Percentiles rank a stretch among this genome's conserved stretches.
phyloP scores from a whole-genome alignment of 2,329 filamentous ascomycete genomes.

The Fusarium secorum region DNA sequence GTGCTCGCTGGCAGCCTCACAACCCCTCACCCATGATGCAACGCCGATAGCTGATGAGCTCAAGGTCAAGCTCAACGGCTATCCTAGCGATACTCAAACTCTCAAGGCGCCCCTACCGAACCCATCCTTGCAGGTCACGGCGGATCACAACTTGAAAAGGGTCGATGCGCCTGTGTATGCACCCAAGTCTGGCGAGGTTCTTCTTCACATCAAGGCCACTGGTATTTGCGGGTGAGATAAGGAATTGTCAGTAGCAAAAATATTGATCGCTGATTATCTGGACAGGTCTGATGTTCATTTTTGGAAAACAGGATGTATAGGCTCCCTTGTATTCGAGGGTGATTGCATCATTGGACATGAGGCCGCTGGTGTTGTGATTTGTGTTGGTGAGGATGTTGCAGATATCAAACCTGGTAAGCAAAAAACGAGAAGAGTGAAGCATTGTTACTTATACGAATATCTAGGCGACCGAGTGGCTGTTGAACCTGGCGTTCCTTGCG shows the following conservation, averaged over 20 bases:
- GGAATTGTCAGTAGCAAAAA: neutral
- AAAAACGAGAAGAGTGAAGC: neutral
- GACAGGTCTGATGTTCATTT: constrained; percentile 71
- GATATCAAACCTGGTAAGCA: constrained; percentile 55
- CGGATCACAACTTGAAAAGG: constrained; percentile 65
- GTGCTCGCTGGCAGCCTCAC: constrained; percentile 34
- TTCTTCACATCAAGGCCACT: constrained; percentile 68
- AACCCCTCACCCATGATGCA: constrained; percentile 17
- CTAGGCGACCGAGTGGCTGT: constrained; percentile 70
- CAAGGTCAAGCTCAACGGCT: constrained; percentile 28
- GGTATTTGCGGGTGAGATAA: constrained; percentile 67
- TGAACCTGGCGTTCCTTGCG: constrained; percentile 72
- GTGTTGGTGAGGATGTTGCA: constrained; percentile 63
- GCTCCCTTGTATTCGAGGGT: constrained; percentile 66
- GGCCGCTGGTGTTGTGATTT: constrained; percentile 66
- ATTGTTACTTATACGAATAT: neutral
- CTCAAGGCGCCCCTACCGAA: constrained; percentile 45
- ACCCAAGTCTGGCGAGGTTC: constrained; percentile 62
- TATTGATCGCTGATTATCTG: neutral
- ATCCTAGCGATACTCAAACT: constrained; percentile 5
- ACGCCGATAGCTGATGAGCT: constrained; percentile 14
- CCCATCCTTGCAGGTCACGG: constrained; percentile 56
- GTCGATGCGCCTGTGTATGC: constrained; percentile 64
- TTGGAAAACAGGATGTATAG: constrained; percentile 71
- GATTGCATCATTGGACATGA: constrained; percentile 74